Base-by-base conservation (phyloP, 78 protist species). In the Polysphondylium violaceum region DNA sequence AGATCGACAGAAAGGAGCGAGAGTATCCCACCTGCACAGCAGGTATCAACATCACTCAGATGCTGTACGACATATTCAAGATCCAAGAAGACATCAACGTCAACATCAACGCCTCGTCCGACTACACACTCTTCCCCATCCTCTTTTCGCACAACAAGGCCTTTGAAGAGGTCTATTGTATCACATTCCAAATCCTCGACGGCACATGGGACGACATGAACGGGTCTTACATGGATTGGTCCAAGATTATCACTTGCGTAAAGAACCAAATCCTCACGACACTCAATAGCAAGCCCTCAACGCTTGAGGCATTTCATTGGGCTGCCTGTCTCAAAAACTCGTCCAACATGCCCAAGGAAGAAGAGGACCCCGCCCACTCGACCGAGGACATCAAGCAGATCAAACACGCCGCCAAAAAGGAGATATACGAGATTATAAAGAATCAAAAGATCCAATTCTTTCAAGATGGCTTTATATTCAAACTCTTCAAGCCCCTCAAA, bases 121-220 rank as follows among this genome's bases (percentile, higher is more conserved):
- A 47, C 53, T 47, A 47, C 53, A 50, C 75, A 35, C 50, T 86
- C 14, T 86, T 76, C 38, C 85, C 87, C 25, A 23, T 86, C 4
- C 64, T 86, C 1, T 86, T 86, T 17, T 74, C 85, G 23, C 92
- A 86, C 38, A 56, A 56, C 3, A 23, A 71, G 63, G 92, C 92
- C 4, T 86, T 86, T 43, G 87, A 86, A 59, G 92, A 86, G 44
- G 76, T 86, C 5, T 86, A 86, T 75, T 86, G 81, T 65, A 86
- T 74, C 9, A 63, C 92, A 21, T 86, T 86, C 51, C 67, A 86
- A 58, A 53, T 86, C 0, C 29, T 86, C 44, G 92, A 86, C 41
- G n/a, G 44, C 4, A 86, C 92, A 36, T 86, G 92, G 92, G 92
- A 86, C 38, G 74, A 69, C 16, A 86, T 86, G 92, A 86, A 64